Evolutionary conservation across 1,284 basidiomycete genomes (phyloP), one percentile per base, ranked within the genome.

Genomic region (Cutaneotrichosporon sp.): DNA sequence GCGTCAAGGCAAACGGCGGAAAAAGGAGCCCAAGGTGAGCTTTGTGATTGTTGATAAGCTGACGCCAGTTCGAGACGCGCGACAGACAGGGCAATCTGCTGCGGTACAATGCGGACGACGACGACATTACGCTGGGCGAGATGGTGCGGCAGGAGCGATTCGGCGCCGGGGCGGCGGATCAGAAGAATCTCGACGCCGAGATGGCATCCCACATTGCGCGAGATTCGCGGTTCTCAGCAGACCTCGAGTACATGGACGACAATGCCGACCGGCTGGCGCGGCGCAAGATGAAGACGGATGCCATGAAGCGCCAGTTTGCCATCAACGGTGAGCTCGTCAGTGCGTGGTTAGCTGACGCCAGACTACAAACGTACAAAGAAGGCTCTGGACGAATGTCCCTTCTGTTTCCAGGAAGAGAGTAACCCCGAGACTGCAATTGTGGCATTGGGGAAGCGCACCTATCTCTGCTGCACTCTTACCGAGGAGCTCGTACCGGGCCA

Each of bases 331-430:
- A 39, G 80, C 16, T 44, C 16, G 17, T 33, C 29, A 9, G 8
- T 11, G 31, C 16, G 11, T 4, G 32, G 20, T 2, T 14, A 26
- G 12, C 48, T 55, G 10, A 50, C 22, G 17, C 4, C 38, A 91
- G 94, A 98, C 73, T 98, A 91, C 75, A 93, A 92, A 52, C 83
- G 85, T 43, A 98, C 96, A 0, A 90, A 96, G 77, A 88, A 88
- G 66, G 93, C 84, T 1, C 72, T 98, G 41, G 84, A 94, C 10
- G 80, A 81, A 4, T 98, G 94, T 76, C 82, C 82, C 19, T 88
- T 89, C 67, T 96, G 91, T 70, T 91, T 84, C 64, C 86, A 86
- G 29, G 90, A 93, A 72, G 87, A 90, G 66, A 64, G 68, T 3
- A 82, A 82, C 19, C 92, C 92, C 1, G 86, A 86, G 57, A 87